Base-by-base conservation (phyloP, 1,284 basidiomycete species). In the Tetrapyrgos nigripes region DNA sequence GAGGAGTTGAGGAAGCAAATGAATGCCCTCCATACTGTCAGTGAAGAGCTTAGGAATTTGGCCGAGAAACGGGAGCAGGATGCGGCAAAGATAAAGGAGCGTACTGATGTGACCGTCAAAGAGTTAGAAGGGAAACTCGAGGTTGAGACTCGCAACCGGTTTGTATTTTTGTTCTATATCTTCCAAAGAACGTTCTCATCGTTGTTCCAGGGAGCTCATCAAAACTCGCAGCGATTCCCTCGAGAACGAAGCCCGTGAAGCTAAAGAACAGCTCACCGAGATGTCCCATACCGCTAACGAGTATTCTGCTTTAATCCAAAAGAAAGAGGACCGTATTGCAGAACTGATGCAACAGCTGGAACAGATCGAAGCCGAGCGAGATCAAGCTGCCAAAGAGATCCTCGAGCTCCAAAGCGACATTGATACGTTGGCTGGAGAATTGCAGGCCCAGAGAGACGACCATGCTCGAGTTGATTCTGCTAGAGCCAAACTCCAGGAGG, bases 21-120 rank as follows among this genome's bases (percentile, higher is more conserved):
- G 56, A 83, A 88, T 45, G 82, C 87, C 43, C 74, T 93, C 5
- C 81, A 83, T 62, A 85, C 86, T 65, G 75, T 86, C 55, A 81
- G 87, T 13, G 90, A 91, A 45, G 93, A 95, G 50, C 78, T 95
- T 31, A 85, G 88, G 68, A 87, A 85, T 59, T 79, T 91, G 55
- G 80, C 92, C 3, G 71, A 81, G 26, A 87, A 94, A 64, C 86
- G 88, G 37, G 93, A 96, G 63, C 92, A 98, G 67, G 93, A 96
- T 66, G 71, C 95, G 44, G 70, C 77, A 3, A 82, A 94, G 37
- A 77, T 87, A 0, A 94, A 91, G 70, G 93, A 96, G 65, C 84
- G 94, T 58, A 84, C 90, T 70, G 90, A 95, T 26, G 67, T 77
- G 17, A 76, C 84, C 11, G 75, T 89, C 23, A 80, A 83, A 28